Conservation (phyloP, 139 green algal genomes). For the Zygnema circumcarinatum region DNA sequence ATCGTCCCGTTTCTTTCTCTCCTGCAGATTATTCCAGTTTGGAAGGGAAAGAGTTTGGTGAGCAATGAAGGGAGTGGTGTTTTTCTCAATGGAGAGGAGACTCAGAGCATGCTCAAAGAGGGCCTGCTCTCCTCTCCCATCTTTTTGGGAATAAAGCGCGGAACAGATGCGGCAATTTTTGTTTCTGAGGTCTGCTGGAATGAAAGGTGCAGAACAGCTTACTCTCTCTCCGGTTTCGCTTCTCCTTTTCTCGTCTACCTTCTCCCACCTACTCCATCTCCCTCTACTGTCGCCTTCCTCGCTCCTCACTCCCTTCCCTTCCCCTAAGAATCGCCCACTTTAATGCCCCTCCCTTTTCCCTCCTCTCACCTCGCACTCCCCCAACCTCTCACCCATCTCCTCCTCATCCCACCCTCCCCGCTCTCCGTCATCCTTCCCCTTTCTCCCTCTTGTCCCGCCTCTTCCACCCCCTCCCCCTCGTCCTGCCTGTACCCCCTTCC, state of each 20-base stretch:
- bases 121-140: background rate
- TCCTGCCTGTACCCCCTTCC: background rate
- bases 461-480: background rate
- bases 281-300: background rate
- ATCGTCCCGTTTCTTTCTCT: background rate
- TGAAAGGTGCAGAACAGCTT: background rate
- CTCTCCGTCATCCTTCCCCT: background rate
- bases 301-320: background rate
- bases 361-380: background rate
- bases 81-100: background rate
- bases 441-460: background rate
- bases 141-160: background rate
- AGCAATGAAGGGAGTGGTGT: background rate
- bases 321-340: background rate
- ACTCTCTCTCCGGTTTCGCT: background rate
- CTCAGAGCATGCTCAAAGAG: background rate
- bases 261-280: background rate
- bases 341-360: background rate
- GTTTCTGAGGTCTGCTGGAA: background rate
- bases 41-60: background rate
- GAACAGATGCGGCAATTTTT: background rate
- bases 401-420: background rate
- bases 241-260: background rate
- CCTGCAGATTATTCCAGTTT: background rate
- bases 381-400: background rate